phyloP scores from a whole-genome alignment of 1,139 yeast genomes.

The Magnusiomyces sp. region DNA sequence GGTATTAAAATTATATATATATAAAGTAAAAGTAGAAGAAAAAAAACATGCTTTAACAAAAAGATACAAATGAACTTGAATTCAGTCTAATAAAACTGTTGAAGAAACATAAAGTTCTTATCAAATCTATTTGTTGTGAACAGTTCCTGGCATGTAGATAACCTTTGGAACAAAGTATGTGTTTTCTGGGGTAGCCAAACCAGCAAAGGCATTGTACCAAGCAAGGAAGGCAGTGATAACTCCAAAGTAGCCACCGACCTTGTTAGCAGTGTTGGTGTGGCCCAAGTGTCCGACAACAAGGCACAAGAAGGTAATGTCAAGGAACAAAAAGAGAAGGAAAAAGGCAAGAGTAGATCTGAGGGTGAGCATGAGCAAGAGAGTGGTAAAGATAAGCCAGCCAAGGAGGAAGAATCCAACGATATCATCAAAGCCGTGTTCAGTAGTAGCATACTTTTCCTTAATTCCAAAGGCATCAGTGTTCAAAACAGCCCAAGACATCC shows the following conservation, averaged over 20 bases:
- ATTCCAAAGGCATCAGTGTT: slow-evolving; percentile 69
- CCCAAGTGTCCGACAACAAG: slow-evolving; percentile 54
- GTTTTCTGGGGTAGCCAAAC: slow-evolving; percentile 66
- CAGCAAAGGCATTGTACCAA: slow-evolving; percentile 91
- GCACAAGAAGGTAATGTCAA: slow-evolving; percentile 59
- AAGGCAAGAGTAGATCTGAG: slow-evolving; percentile 74
- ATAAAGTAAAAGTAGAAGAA: too few relatives aligned
- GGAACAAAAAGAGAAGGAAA: slow-evolving; percentile 55
- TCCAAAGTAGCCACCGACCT: slow-evolving; percentile 78
- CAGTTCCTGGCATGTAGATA: slow-evolving; percentile 31
- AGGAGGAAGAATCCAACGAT: slow-evolving; percentile 69
- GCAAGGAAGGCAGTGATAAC: slow-evolving; percentile 71
- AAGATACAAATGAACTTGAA: too few relatives aligned
- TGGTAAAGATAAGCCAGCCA: slow-evolving; percentile 77
- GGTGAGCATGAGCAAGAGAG: slow-evolving; percentile 57
- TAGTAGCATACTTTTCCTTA: slow-evolving; percentile 42
- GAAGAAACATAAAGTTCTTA: too few relatives aligned
- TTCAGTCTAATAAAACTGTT: too few relatives aligned
- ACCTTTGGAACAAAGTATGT: slow-evolving; percentile 54
- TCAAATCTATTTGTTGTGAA: too few relatives aligned
- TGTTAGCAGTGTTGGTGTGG: slow-evolving; percentile 36
- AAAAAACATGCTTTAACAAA: too few relatives aligned
- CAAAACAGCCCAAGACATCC: slow-evolving; percentile 74
- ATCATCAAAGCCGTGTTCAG: slow-evolving; percentile 36
- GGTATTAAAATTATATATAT: too few relatives aligned